Conservation (phyloP, 805 yeast species). For the Hermanozyma aechmeae region DNA sequence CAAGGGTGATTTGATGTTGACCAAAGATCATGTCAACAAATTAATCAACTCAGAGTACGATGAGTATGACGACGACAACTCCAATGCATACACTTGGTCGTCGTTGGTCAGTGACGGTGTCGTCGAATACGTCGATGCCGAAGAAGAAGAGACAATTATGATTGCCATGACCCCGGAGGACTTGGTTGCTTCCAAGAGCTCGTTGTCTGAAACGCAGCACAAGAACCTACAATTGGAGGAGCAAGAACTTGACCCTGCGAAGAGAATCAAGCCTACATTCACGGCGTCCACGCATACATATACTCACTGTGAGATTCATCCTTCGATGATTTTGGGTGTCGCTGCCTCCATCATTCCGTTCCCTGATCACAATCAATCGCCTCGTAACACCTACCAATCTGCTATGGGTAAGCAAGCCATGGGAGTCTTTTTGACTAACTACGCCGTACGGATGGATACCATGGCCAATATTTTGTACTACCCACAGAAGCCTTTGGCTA, state of each 20-base stretch:
- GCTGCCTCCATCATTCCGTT: conserved; percentile 98
- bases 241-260: conserved; percentile 60
- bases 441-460: conserved; percentile 96
- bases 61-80: conserved; percentile 46
- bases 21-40: conserved; percentile 73
- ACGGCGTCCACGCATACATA: conserved; percentile 59
- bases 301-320: conserved; percentile 98
- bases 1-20: conserved; percentile 72
- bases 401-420: conserved; percentile 99
- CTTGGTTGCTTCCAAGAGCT: conserved; percentile 53
- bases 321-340: conserved; percentile 96
- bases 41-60: conserved; percentile 57
- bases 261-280: conserved; percentile 69
- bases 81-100: conserved; percentile 65
- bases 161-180: conserved; percentile 99
- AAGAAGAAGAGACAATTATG: conserved; percentile 96
- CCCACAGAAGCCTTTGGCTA: conserved; percentile 97
- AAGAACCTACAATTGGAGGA: conserved; percentile 33
- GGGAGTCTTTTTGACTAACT: conserved; percentile 97
- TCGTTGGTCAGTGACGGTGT: conserved; percentile 76
- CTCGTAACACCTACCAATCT: conserved; percentile 98
- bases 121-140: conserved; percentile 96
- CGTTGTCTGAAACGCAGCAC: conserved; percentile 33
- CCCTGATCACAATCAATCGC: conserved; percentile 99
- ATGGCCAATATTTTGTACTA: conserved; percentile 97